Evolutionary conservation across 2,329 filamentous ascomycete species (phyloP), one percentile per base, ranked within the genome.

Genomic region (Gliomastix tumulicola): DNA sequence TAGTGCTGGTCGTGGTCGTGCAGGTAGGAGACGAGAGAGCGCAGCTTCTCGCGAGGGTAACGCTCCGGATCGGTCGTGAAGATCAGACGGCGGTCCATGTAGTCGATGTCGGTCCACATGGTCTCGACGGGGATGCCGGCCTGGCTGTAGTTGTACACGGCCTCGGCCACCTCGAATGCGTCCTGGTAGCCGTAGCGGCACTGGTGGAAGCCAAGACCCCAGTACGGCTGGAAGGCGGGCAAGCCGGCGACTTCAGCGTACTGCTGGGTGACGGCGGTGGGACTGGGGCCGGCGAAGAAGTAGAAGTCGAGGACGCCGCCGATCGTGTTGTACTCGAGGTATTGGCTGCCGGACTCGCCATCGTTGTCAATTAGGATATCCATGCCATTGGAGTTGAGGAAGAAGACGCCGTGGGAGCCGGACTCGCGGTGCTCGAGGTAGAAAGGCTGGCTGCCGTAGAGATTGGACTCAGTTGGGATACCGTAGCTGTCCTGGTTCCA

Each of bases 131-230:
- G 82, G 38, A 88, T 86, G 13, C 66, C 60, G 28, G 76, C 74
- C 34, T 67, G 65, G 23, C 69, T 73, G 57, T 85, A 86, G 54
- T 76, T 79, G 41, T 76, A 72, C 6, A 86, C 71, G 2, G 86
- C 80, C 34, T 78, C 73, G 43, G 82, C 71, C 4, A 87, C 51
- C 20, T 76, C 68, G 2, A 75, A 73, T 77, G 82, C 88, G 48
- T 85, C 87, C 27, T 71, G 63, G 54, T 92, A 92, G 1, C 86
- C 87, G 79, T 86, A 92, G 41, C 84, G 73, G 48, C 85, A 90
- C 54, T 94, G 86, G 45, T 94, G 87, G 53, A 74, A 90, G 1
- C 88, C 88, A 41, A 94, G 77, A 0, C 81, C 78, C 69, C 78
- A 90, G 61, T 92, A 92, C 46, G 84, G 80, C 51, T 89, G 82